Evolutionary conservation across 441 rosid genomes (phyloP).

Genomic region (Jatropha multifida): DNA sequence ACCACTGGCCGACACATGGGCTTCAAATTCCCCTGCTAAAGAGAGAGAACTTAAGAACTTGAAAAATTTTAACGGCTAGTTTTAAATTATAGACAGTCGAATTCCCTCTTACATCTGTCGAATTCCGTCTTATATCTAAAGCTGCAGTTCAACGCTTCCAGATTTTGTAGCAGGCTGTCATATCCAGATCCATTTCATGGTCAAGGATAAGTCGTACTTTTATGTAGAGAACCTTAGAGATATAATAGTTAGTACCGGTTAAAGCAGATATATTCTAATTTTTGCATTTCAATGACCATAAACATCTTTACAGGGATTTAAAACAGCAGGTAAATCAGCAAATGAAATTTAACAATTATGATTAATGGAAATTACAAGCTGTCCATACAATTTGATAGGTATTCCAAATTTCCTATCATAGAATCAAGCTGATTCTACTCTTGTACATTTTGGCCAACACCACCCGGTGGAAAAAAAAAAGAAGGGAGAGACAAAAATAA

Average conservation of each 20-base stretch:
- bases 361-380: constrained; percentile 3
- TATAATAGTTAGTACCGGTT: not conserved
- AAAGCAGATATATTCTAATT: not conserved
- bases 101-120: not conserved
- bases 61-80: no score
- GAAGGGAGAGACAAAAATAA: not conserved
- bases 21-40: constrained; percentile 70
- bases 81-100: not conserved
- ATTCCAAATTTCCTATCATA: constrained; percentile 11
- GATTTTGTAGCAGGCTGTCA: not conserved
- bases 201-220: not conserved
- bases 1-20: constrained; percentile 72
- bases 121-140: not conserved
- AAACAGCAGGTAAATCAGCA: not conserved
- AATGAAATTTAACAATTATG: constrained; percentile 18
- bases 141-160: not conserved
- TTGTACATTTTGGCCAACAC: not conserved
- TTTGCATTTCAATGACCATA: not conserved
- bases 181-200: no score
- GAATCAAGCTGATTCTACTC: not conserved
- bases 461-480: not conserved
- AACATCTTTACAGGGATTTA: not conserved
- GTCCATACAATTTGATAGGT: not conserved
- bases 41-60: not conserved
- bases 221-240: not conserved